phyloP scores from a whole-genome alignment of 495 filamentous ascomycete species.

The Podospora sp. region DNA sequence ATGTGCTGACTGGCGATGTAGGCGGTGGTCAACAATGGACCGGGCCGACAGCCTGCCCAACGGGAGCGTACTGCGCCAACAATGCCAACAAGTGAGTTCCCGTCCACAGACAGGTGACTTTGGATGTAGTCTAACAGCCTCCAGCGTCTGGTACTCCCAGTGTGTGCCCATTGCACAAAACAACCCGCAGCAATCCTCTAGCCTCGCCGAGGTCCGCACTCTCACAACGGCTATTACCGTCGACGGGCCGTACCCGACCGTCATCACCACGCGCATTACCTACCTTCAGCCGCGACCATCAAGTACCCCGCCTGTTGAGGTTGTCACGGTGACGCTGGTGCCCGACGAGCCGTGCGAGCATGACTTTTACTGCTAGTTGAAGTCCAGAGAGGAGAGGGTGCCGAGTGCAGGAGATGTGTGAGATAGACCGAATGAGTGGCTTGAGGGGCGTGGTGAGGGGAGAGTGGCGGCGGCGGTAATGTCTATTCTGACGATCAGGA shows the following conservation, averaged over 20 bases:
- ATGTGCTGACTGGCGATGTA: neutral
- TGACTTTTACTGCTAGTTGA: slow-evolving; percentile 19
- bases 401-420: neutral
- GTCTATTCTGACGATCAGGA: slow-evolving; percentile 1
- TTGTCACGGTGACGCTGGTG: slow-evolving; percentile 28
- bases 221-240: slow-evolving; percentile 30
- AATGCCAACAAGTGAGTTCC: slow-evolving; percentile 24
- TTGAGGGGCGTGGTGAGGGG: neutral
- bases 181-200: neutral
- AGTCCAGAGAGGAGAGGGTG: neutral
- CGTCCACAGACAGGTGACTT: neutral
- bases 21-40: slow-evolving; percentile 28
- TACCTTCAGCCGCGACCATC: slow-evolving; percentile 25
- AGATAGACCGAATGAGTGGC: neutral
- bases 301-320: slow-evolving; percentile 16
- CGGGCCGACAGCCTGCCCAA: slow-evolving; percentile 24
- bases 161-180: slow-evolving; percentile 24
- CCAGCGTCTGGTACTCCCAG: slow-evolving; percentile 32
- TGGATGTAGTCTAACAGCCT: neutral
- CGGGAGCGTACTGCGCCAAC: slow-evolving; percentile 28
- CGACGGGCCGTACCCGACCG: slow-evolving; percentile 26
- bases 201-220: slow-evolving; percentile 19
- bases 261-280: slow-evolving; percentile 30
- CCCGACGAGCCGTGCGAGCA: slow-evolving; percentile 32
- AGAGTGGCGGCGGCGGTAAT: neutral